Evolutionary conservation across 768 basidiomycete species (phyloP).

Genomic region (Pholiota conissans): DNA sequence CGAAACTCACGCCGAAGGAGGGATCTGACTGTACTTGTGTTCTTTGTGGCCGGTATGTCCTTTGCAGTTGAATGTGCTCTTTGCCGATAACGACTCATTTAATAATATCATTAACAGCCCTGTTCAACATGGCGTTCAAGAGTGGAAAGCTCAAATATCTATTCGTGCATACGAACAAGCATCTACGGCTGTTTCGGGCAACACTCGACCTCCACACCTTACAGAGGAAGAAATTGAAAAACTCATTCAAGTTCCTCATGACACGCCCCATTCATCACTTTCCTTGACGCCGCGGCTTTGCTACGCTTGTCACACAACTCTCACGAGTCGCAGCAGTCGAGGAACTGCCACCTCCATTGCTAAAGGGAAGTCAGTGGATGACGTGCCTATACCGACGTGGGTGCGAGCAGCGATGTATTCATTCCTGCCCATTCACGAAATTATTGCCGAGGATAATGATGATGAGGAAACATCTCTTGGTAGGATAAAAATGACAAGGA

Average conservation of each 20-base stretch:
- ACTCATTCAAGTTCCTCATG: slow-evolving; percentile 13
- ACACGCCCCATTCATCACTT: slow-evolving; percentile 13
- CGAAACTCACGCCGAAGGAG: slow-evolving; percentile 71
- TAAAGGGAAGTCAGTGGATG: slow-evolving; percentile 6
- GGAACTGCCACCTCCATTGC: slow-evolving; percentile 19
- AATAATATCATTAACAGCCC: slow-evolving; percentile 41
- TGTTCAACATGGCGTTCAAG: slow-evolving; percentile 60
- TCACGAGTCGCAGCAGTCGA: slow-evolving; percentile 59
- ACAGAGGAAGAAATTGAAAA: slow-evolving; percentile 18
- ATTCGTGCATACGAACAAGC: slow-evolving; percentile 53
- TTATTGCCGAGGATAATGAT: slow-evolving; percentile 10
- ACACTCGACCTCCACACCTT: slow-evolving; percentile 27
- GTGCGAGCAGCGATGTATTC: slow-evolving; percentile 18
- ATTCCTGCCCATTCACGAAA: not conserved
- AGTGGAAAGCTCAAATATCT: slow-evolving; percentile 75
- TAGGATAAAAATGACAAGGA: slow-evolving; percentile 26
- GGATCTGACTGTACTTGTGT: slow-evolving; percentile 48
- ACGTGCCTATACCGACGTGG: slow-evolving; percentile 40
- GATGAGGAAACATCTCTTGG: slow-evolving; percentile 9
- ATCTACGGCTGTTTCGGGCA: slow-evolving; percentile 21
- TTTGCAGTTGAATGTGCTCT: not conserved
- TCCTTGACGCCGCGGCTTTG: slow-evolving; percentile 48
- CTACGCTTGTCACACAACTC: slow-evolving; percentile 61
- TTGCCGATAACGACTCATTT: not conserved
- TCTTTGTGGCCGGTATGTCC: slow-evolving; percentile 63